A percentile compares a stretch with the other conserved stretches of the same genome.
phyloP scores from a whole-genome alignment of 768 basidiomycete species.

The Termitomyces sp. region DNA sequence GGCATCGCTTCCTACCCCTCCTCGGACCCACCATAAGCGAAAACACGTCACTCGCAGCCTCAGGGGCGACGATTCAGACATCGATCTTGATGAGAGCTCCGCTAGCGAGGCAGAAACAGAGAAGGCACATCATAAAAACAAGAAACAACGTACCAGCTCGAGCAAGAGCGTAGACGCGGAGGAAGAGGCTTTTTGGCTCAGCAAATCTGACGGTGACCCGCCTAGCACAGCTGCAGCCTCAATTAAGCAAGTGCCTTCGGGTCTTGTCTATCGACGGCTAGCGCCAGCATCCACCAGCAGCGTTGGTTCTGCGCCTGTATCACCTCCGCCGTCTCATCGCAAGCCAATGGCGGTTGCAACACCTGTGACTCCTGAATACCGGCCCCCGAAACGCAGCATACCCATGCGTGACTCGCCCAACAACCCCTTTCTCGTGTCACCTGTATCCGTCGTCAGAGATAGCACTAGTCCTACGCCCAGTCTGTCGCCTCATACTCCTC shows the following conservation, averaged over 20 bases:
- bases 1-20: constrained; percentile 63
- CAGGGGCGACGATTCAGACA: constrained; percentile 41
- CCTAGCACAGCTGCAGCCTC: constrained; percentile 4
- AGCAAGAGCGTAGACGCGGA: constrained; percentile 31
- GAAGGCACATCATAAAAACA: constrained; percentile 19
- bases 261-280: constrained; percentile 30
- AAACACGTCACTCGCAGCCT: constrained; percentile 26
- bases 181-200: constrained; percentile 50
- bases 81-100: constrained; percentile 29
- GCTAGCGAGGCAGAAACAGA: constrained; percentile 24
- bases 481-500: constrained; percentile 27
- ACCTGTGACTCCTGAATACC: constrained; percentile 33
- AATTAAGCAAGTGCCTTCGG: constrained; percentile 16
- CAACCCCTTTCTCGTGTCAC: constrained; percentile 56
- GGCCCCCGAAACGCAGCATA: constrained; percentile 13
- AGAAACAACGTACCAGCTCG: constrained; percentile 32
- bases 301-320: constrained; percentile 37
- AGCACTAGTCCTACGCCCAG: constrained; percentile 27
- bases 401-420: constrained; percentile 56
- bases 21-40: constrained; percentile 48
- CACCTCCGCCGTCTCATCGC: constrained; percentile 63
- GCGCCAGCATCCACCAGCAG: constrained; percentile 13
- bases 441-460: constrained; percentile 27
- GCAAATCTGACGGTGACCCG: constrained; percentile 17
- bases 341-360: constrained; percentile 29